Base-by-base conservation (phyloP, 2,329 filamentous ascomycete species). In the Verticillium tricorpus region DNA sequence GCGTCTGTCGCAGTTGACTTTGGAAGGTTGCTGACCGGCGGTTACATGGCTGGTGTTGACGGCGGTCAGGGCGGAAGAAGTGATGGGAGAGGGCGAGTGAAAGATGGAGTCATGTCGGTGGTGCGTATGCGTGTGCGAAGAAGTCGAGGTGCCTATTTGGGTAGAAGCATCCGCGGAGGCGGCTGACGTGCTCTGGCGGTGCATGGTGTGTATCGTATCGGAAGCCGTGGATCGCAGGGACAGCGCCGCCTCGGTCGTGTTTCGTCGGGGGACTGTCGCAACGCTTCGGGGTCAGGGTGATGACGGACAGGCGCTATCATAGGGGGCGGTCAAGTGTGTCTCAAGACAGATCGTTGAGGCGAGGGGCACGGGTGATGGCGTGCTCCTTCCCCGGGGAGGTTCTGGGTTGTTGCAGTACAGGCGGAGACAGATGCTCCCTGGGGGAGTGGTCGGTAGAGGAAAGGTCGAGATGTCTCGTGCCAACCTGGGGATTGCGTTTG, bases 1-100 rank as follows among this genome's bases (percentile, higher is more conserved):
- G 63, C 78, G 73, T 66, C 82, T 77, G 65, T 85, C 79, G 69
- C 82, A 85, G 70, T 80, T 82, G 61, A 82, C 76, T 64, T 62
- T 65, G 22, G 66, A 68, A 35, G 66, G 68, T n/a, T 31, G 55
- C 32, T 64, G 62, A 31, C 56, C 60, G 31, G 55, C 45, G 19
- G 32, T 65, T 52, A 62, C 62, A 64, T 64, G 50, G 59, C 58
- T 61, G 63, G 40, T n/a, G 25, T 28, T 32, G 58, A 40, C 35
- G 11, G 40, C 60, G 35, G 35, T 54, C 57, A 28, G 19, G 25
- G 35, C 28, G 35, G 59, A 58, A 34, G 34, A 40, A 34, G 40
- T 31, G 12, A n/a, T 59, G 19, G 45, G 54, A 19, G 54, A 34
- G 15, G 54, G 28, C 17, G 37, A 40, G 28, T 59, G 45, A 7